phyloP scores from a whole-genome alignment of 192 early-diverging fungal species.

The Ambispora gerdemannii region DNA sequence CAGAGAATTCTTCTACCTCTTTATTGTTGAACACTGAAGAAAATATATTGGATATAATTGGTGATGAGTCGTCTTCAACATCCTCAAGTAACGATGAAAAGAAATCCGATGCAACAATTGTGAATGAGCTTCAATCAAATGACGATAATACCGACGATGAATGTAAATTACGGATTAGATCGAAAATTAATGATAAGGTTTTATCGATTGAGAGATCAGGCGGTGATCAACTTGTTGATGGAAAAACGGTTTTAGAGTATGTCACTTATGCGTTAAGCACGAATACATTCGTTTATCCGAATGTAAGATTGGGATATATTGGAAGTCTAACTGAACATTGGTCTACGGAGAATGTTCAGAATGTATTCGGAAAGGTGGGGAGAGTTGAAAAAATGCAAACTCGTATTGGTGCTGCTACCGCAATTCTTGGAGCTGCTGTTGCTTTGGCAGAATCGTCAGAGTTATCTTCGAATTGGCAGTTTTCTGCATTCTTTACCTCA shows the following conservation, averaged over 20 bases:
- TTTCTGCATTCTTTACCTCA: slow-evolving; percentile 65
- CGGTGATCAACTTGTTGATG: slow-evolving; percentile 44
- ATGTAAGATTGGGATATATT: slow-evolving; percentile 54
- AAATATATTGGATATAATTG: too few relatives aligned
- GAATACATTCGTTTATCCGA: slow-evolving; percentile 82
- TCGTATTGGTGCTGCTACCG: slow-evolving; percentile 73
- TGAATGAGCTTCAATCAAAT: too few relatives aligned
- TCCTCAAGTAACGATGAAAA: not conserved
- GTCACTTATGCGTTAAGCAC: slow-evolving; percentile 78
- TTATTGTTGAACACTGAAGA: slow-evolving; percentile 29
- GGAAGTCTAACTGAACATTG: slow-evolving; percentile 65
- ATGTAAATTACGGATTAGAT: not conserved
- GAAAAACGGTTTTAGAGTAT: slow-evolving; percentile 66
- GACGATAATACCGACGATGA: not conserved
- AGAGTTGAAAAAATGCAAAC: slow-evolving; percentile 77
- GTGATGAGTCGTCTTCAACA: slow-evolving; percentile 4
- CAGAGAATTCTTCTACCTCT: slow-evolving; percentile 31
- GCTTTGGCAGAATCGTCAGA: not conserved
- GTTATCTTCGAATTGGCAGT: slow-evolving; percentile 3
- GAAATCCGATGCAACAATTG: slow-evolving; percentile 4
- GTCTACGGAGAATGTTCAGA: slow-evolving; percentile 61
- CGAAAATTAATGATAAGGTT: not conserved
- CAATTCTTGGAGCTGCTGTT: slow-evolving; percentile 70
- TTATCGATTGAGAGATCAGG: not conserved
- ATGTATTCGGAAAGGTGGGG: slow-evolving; percentile 65